A percentile compares a stretch with the other conserved stretches of the same genome.
These are phyloP conservation scores for Myxozyma sirexii DNA, from an alignment of 805 yeast genomes.

Conservation along the genomic window DNA sequence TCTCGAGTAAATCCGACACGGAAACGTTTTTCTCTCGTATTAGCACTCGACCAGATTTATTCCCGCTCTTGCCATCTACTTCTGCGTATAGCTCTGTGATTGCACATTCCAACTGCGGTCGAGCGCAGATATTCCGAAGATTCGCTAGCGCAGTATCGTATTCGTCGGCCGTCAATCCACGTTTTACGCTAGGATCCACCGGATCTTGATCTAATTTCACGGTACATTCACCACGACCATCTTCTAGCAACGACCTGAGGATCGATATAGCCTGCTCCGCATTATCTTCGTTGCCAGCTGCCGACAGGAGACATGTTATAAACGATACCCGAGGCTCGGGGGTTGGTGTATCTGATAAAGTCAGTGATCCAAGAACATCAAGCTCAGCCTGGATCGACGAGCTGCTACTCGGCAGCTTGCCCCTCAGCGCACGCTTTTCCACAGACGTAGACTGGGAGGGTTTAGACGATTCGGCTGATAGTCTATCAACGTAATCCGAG, in stretches of 20 bases:
- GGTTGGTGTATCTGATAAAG: conserved; percentile 7
- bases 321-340: conserved; percentile 13
- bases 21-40: conserved; percentile 14
- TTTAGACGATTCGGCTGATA: conserved; percentile 2
- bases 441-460: not conserved
- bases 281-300: not conserved
- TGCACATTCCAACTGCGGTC: conserved; percentile 12
- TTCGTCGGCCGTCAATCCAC: conserved; percentile 13
- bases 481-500: conserved; percentile 29
- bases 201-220: conserved; percentile 21
- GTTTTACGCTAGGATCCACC: conserved; percentile 9
- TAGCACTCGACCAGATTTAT: conserved; percentile 14
- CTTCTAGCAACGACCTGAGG: conserved; percentile 11
- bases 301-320: conserved; percentile 15
- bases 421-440: not conserved
- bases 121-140: conserved; percentile 12
- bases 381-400: conserved; percentile 24
- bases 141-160: conserved; percentile 19
- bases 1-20: conserved; percentile 31
- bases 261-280: not conserved
- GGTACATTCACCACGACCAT: conserved; percentile 28
- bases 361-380: conserved; percentile 24
- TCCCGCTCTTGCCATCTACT: not conserved
- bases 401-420: not conserved
- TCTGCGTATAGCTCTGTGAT: conserved; percentile 18